Percentiles rank a stretch among this genome's conserved stretches.
phyloP scores from a whole-genome alignment of 495 filamentous ascomycete genomes.

The Neurospora tetraspora region DNA sequence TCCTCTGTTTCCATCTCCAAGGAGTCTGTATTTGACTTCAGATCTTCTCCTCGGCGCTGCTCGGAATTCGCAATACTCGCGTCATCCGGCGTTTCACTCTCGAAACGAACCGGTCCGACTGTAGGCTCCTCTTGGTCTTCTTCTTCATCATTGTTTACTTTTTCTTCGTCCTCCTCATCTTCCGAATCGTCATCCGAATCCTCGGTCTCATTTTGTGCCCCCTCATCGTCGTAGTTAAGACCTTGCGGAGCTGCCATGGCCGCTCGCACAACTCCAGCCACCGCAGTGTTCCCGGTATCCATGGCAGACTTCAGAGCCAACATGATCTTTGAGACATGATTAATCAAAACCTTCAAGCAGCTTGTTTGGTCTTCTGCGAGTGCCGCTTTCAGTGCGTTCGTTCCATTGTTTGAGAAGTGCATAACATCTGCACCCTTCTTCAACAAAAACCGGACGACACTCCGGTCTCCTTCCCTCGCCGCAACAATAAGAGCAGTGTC shows the following conservation, averaged over 20 bases:
- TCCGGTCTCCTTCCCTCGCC: not conserved
- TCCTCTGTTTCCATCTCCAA: not conserved
- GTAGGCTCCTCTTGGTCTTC: not conserved
- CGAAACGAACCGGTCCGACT: not conserved
- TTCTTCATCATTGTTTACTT: not conserved
- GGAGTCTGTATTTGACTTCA: not conserved
- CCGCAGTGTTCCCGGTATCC: not conserved
- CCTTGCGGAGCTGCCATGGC: not conserved
- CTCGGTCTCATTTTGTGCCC: not conserved
- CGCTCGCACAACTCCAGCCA: not conserved
- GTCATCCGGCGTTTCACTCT: not conserved
- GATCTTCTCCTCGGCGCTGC: not conserved
- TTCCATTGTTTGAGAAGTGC: not conserved
- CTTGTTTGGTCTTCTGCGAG: not conserved
- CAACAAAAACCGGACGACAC: not conserved
- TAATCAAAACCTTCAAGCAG: not conserved
- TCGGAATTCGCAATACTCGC: not conserved
- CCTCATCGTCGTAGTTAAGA: not conserved
- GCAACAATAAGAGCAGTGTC: conserved; percentile 21
- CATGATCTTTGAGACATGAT: not conserved
- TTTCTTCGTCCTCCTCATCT: not conserved
- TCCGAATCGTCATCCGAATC: not conserved
- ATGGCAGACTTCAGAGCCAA: not conserved
- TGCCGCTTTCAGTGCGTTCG: not conserved
- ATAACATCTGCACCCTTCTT: not conserved